These are phyloP conservation scores for Mortierella polycephala DNA, from an alignment of 371 early-diverging fungal genomes.

Conservation along the genomic window DNA sequence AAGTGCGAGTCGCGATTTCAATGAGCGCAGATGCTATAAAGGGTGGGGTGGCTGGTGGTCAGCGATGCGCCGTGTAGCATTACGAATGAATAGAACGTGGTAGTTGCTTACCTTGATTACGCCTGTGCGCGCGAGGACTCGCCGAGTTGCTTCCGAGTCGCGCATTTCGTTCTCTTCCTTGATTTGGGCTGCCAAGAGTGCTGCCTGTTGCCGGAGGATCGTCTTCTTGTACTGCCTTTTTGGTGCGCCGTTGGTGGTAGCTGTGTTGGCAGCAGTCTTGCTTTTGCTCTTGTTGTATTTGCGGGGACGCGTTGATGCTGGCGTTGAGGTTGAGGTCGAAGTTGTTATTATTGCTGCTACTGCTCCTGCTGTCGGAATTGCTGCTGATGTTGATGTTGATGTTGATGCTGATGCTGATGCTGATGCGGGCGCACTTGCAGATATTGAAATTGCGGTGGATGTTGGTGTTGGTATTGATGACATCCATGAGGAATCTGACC, in stretches of 20 bases:
- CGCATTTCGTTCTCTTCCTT: slow-evolving; percentile 46
- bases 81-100: not conserved
- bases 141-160: slow-evolving; percentile 34
- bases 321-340: not conserved
- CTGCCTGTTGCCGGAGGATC: slow-evolving; percentile 48
- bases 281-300: slow-evolving; percentile 10
- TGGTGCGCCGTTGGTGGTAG: slow-evolving; percentile 6
- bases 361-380: not conserved
- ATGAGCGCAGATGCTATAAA: slow-evolving; percentile 11
- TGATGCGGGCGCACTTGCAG: not conserved
- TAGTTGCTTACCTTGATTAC: slow-evolving; percentile 25
- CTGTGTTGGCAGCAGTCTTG: not conserved
- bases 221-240: slow-evolving; percentile 49
- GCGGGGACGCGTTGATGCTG: not conserved
- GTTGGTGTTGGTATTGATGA: not conserved
- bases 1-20: slow-evolving; percentile 11
- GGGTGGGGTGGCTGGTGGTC: not conserved
- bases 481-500: not conserved
- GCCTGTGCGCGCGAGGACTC: slow-evolving; percentile 23
- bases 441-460: not conserved
- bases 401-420: not conserved
- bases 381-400: not conserved
- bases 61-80: slow-evolving; percentile 1
- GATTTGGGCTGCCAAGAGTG: slow-evolving; percentile 43
- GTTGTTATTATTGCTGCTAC: not conserved